Evolutionary conservation across 2,329 filamentous ascomycete genomes (phyloP).

Genomic region (Fusarium aywerte): DNA sequence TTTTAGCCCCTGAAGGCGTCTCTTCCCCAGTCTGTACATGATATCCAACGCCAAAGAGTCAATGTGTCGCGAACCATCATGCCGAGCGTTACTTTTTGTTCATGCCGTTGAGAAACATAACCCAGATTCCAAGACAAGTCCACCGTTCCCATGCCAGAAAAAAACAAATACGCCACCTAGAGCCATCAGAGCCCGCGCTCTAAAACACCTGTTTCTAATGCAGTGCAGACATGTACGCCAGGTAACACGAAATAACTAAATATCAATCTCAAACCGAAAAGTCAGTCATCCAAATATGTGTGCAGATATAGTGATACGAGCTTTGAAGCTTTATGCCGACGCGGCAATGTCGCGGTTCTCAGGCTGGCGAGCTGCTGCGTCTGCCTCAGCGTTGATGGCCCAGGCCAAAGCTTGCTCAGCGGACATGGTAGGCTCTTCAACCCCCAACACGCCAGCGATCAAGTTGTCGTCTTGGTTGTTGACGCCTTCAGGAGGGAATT

Average conservation of each 20-base stretch:
- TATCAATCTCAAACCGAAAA: constrained; percentile 18
- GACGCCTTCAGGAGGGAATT: constrained; percentile 64
- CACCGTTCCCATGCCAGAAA: constrained; percentile 16
- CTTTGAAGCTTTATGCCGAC: constrained; percentile 25
- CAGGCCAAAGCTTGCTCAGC: constrained; percentile 47
- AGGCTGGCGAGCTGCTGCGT: constrained; percentile 26
- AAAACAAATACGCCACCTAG: constrained; percentile 34
- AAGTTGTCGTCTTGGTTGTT: constrained; percentile 54
- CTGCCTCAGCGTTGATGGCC: constrained; percentile 45
- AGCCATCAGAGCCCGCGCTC: constrained; percentile 34
- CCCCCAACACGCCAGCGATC: constrained; percentile 50
- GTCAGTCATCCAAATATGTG: neutral
- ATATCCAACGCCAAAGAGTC: constrained; percentile 38
- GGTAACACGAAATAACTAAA: constrained; percentile 31
- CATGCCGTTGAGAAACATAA: constrained; percentile 24
- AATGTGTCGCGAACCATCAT: constrained; percentile 43
- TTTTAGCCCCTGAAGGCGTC: constrained; percentile 16
- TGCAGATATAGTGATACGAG: neutral
- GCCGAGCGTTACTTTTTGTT: constrained; percentile 39
- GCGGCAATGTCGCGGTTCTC: constrained; percentile 35
- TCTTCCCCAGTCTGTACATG: constrained; percentile 15
- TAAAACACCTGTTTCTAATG: constrained; percentile 41
- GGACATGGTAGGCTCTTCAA: constrained; percentile 45
- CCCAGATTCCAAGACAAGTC: constrained; percentile 13
- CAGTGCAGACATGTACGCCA: constrained; percentile 31